phyloP scores from a whole-genome alignment of 2,329 filamentous ascomycete species.

The Phialophora tarda region DNA sequence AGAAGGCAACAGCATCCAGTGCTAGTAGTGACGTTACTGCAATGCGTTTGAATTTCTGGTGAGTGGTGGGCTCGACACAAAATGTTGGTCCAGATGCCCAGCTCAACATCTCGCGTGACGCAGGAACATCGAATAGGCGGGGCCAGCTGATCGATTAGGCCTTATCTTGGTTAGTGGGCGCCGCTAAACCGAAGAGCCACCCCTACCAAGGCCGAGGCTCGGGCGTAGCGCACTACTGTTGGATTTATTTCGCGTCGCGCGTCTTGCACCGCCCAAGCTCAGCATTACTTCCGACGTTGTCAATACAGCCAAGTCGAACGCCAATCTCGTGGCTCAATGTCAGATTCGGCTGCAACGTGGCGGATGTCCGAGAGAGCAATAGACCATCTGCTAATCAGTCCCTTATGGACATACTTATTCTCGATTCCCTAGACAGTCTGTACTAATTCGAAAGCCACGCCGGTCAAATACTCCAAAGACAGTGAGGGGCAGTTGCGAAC shows the following conservation, averaged over 20 bases:
- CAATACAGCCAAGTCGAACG: background rate
- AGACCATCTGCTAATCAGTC: background rate
- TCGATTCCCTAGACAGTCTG: too few relatives aligned
- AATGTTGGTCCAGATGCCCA: slow-evolving; percentile 37
- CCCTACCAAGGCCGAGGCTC: slow-evolving; percentile 5
- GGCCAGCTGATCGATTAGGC: slow-evolving; percentile 19
- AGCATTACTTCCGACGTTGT: background rate
- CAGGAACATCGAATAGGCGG: slow-evolving; percentile 25
- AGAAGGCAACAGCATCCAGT: slow-evolving; percentile 32
- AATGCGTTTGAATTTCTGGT: slow-evolving; percentile 10
- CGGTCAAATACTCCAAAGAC: too few relatives aligned
- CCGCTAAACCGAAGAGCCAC: slow-evolving; percentile 11
- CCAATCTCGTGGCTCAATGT: background rate
- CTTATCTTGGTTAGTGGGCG: background rate
- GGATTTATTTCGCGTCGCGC: background rate
- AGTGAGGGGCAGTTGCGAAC: too few relatives aligned
- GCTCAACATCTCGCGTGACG: slow-evolving; percentile 35
- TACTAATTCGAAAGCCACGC: too few relatives aligned
- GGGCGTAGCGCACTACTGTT: background rate
- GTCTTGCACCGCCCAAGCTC: background rate
- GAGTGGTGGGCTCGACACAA: slow-evolving; percentile 30
- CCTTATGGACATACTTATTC: too few relatives aligned
- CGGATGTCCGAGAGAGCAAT: background rate
- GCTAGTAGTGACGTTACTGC: slow-evolving; percentile 5
- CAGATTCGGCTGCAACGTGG: background rate